Evolutionary conservation across 1,139 yeast species (phyloP), one percentile per base, ranked within the genome.

Genomic region (Candida sp.): DNA sequence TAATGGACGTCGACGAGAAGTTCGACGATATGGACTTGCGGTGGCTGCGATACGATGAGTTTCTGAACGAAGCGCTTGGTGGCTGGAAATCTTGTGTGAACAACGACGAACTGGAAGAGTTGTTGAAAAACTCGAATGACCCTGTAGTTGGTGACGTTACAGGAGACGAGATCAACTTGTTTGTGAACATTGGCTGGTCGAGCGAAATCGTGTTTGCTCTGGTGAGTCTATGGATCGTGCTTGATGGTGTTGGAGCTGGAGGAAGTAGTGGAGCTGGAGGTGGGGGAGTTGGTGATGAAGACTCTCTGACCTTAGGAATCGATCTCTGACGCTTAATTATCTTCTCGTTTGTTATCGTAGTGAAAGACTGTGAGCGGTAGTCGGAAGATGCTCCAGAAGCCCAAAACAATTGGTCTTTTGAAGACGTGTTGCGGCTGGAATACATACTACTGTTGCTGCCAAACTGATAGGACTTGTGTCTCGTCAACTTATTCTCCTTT

Each of bases 401-500:
- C 44, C 49, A 46, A 28, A 39, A 32, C n/a, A 27, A 26, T 44
- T 38, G 47, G 25, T 44, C 43, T 9, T 38, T 37, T 23, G 41
- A 37, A 4, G 28, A 37, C 9, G n/a, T 37, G 23, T 23, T 37
- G n/a, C 41, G 41, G 12, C 26, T 37, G 3, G 28, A 7, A 22
- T 23, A 37, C 23, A 37, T 7, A 23, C 11, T 37, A 8, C 17
- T 2, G 17, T 23, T 37, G 5, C 41, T 37, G 4, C 41, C 41
- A 48, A 62, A 66, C 44, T 64, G 68, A 55, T 65, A 67, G 9
- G 72, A 67, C 52, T 70, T 71, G 34, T 79, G 78, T 49, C 78
- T 57, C 17, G 76, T 70, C 25, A 53, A 48, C 62, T 84, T 85
- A 46, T 77, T 70, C 55, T 83, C 87, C 54, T 78, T 78, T 60